These are phyloP conservation scores for Aspergillus niger DNA, from an alignment of 2,329 filamentous ascomycete genomes.

Conservation along the genomic window DNA sequence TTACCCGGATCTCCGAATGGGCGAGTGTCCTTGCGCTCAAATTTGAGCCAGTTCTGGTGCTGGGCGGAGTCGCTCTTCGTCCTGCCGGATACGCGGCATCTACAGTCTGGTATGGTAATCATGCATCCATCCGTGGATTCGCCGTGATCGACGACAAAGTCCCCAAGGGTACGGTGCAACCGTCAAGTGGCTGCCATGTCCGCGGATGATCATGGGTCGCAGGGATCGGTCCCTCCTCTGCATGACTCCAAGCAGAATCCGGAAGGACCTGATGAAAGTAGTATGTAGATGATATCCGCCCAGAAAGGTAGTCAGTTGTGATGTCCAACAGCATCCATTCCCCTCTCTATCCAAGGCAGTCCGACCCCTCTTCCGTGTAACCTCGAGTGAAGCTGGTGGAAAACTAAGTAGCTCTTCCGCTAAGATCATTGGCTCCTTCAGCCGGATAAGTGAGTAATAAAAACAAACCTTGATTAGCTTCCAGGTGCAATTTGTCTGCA, in stretches of 20 bases:
- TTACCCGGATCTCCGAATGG: background rate
- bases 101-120: background rate
- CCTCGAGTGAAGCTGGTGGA: background rate
- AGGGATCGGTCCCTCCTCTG: background rate
- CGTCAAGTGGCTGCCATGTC: slow-evolving; percentile 3
- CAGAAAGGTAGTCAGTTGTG: background rate
- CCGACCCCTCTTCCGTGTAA: background rate
- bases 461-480: background rate
- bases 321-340: background rate
- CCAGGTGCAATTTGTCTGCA: background rate
- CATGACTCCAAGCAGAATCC: background rate
- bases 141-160: background rate
- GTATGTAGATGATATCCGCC: background rate
- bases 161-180: slow-evolving; percentile 1
- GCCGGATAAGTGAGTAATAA: background rate
- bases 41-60: background rate
- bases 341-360: background rate
- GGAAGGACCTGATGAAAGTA: slow-evolving; percentile 1
- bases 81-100: background rate
- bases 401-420: background rate
- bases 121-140: background rate
- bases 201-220: background rate
- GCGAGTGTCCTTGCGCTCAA: background rate
- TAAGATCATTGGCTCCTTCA: too few species aligned
- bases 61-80: background rate